Evolutionary conservation across 2,329 filamentous ascomycete species (phyloP), one percentile per base, ranked within the genome.

Genomic region (Acrodontium crateriforme): DNA sequence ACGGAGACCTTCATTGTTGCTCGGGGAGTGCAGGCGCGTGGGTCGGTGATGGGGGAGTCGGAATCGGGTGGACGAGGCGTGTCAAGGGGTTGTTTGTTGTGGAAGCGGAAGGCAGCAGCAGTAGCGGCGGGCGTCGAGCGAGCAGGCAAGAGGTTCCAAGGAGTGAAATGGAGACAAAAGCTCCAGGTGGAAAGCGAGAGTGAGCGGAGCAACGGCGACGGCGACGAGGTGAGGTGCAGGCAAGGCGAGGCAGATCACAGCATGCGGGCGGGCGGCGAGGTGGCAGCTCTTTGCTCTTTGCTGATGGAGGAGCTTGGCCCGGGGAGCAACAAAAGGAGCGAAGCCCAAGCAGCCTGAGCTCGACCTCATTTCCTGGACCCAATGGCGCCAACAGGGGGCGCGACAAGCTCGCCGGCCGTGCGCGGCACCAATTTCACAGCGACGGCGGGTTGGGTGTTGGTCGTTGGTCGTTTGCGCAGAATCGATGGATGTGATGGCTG

Each of bases 1-100:
- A 47, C 37, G 3, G 49, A 40, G 30, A 51, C 38, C 47, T 51
- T 58, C 53, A 54, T 59, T 24, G 25, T 43, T 34, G n/a, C n/a
- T n/a, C n/a, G n/a, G n/a, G 34, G 36, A 28, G 30, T 34, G 19
- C 14, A 21, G 12, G 24, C 19, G 28, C 13, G 14, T n/a, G 23
- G 18, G 15, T 10, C 16, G 9, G 15, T 16, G 17, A 25, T 27
- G 20, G 16, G 18, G 25, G 30, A n/a, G 27, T 28, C 28, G 16
- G 21, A 25, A 20, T 32, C 17, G 18, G 17, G 9, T 26, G 35
- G 32, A 17, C 17, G 29, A 14, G 14, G 16, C 24, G 35, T 31
- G 29, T 38, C 36, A 38, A 29, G n/a, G 11, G 25, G 18, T 28
- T 18, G 9, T 26, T 16, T 35, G 29, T 27, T 30, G 16, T 16